A percentile compares a stretch with the other conserved stretches of the same genome.
Conservation (phyloP, 768 basidiomycete genomes). For the Holtermanniella nyarrowii region DNA sequence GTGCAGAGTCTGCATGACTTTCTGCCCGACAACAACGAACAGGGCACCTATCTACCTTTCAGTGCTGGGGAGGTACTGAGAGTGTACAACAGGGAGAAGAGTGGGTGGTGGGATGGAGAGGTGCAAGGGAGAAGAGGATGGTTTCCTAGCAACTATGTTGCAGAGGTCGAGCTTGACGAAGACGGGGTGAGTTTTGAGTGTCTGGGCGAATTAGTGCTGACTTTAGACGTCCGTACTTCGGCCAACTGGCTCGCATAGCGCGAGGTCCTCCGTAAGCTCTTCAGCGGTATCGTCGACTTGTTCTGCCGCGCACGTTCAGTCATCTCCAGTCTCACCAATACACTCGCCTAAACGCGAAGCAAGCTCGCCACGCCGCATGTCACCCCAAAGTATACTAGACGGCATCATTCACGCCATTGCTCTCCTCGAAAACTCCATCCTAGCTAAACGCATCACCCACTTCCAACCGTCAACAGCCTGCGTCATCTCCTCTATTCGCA, state of each 20-base stretch:
- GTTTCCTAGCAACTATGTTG: constrained; percentile 93
- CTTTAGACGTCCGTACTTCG: too few species aligned
- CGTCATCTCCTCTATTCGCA: constrained; percentile 86
- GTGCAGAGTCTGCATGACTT: constrained; percentile 79
- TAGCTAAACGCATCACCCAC: constrained; percentile 64
- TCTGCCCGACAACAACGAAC: constrained; percentile 50
- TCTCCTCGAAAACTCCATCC: constrained; percentile 73
- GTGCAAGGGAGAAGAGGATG: constrained; percentile 77
- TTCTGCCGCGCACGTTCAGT: neutral
- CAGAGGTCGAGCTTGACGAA: constrained; percentile 15
- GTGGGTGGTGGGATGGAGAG: constrained; percentile 99
- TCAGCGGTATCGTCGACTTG: constrained; percentile 1
- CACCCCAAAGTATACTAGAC: constrained; percentile 67
- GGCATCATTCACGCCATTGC: constrained; percentile 76
- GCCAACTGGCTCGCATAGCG: constrained; percentile 5
- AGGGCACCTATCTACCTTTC: constrained; percentile 72
- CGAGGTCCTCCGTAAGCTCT: too few species aligned
- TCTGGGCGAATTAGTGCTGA: too few species aligned
- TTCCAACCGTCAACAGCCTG: constrained; percentile 90
- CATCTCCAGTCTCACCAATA: neutral
- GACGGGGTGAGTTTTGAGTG: constrained; percentile 21
- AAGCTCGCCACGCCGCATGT: constrained; percentile 49
- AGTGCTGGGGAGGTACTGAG: constrained; percentile 81
- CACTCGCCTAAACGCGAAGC: constrained; percentile 43
- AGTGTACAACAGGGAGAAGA: constrained; percentile 73